These are phyloP conservation scores for Colletotrichum sp. DNA, from an alignment of 2,329 filamentous ascomycete genomes.

Conservation along the genomic window DNA sequence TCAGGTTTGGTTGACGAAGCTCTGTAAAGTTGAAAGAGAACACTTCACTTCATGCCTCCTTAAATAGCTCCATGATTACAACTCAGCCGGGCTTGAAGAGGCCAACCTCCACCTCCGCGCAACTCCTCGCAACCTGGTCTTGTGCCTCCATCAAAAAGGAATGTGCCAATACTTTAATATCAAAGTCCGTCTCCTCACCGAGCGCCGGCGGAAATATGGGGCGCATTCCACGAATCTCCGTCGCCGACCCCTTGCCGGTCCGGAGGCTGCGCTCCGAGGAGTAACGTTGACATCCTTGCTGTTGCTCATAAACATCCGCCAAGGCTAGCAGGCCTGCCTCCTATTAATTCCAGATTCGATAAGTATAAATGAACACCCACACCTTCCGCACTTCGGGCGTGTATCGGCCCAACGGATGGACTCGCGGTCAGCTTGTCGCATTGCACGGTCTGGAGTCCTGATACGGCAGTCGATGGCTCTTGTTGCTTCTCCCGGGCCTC, in stretches of 20 bases:
- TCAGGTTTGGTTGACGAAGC: not conserved
- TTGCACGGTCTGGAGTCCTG: not conserved
- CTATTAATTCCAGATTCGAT: too few species aligned
- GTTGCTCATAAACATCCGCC: not conserved
- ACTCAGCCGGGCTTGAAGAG: not conserved
- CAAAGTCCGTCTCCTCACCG: not conserved
- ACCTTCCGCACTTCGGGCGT: not conserved
- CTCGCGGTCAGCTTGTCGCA: not conserved
- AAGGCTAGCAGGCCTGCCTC: not conserved
- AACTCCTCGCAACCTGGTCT: not conserved
- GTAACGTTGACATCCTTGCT: not conserved
- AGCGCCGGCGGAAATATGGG: not conserved
- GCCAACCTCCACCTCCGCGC: not conserved
- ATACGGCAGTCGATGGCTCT: not conserved
- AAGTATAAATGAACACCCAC: not conserved
- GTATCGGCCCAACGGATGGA: not conserved
- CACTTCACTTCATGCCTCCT: not conserved
- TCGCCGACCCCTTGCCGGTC: not conserved
- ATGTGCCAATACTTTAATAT: not conserved
- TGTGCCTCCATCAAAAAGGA: not conserved
- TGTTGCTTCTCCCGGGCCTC: not conserved
- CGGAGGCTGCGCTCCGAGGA: not conserved
- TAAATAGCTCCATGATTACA: not conserved
- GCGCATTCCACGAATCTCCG: slow-evolving; percentile 4
- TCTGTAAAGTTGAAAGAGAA: not conserved